Evolutionary conservation across 2,329 filamentous ascomycete genomes (phyloP), one percentile per base, ranked within the genome.

Genomic region (Apiospora koreana): DNA sequence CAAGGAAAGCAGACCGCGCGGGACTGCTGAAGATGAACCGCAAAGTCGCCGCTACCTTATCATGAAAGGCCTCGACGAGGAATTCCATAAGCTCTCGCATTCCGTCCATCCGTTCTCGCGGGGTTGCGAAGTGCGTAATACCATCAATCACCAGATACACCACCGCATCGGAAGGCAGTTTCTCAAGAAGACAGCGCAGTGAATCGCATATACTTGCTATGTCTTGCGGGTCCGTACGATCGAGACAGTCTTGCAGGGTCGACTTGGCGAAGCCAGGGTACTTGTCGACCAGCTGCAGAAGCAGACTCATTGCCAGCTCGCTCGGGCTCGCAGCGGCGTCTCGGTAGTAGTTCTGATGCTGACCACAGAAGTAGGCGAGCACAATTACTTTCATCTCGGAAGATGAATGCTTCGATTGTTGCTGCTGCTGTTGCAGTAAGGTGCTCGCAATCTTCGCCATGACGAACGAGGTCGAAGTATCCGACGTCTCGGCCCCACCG

Each of bases 261-360:
- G 41, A 1, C 6, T 23, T 45, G 3, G 25, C 9, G 10, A 25
- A 43, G 25, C 25, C 41, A 18, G 38, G n/a, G 38, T 45, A 35
- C 25, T 21, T 18, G 18, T 66, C 64, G 8, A 66, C 28, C 6
- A 66, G 64, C 64, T 66, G 64, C 41, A 66, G 38, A n/a, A 66
- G 64, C 23, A 66, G 64, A n/a, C 41, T 66, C 64, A 66, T 43
- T 14, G 38, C 42, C 1, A 66, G 41, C 38, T 66, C 64, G 64
- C n/a, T 31, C 6, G 64, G 64, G 41, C 38, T 66, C 14, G 64
- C 64, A 2, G 38, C 38, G 23, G 64, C 7, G 64, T 66, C 64
- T 2, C 38, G 64, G 14, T 66, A 45, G 14, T 31, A 45, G n/a
- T 21, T 66, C 64, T 3, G 64, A 21, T 66, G 64, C 38, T 66